Evolutionary conservation across 225 moss, liverwort and hornwort genomes (phyloP).

Genomic region (Bryum argenteum): DNA sequence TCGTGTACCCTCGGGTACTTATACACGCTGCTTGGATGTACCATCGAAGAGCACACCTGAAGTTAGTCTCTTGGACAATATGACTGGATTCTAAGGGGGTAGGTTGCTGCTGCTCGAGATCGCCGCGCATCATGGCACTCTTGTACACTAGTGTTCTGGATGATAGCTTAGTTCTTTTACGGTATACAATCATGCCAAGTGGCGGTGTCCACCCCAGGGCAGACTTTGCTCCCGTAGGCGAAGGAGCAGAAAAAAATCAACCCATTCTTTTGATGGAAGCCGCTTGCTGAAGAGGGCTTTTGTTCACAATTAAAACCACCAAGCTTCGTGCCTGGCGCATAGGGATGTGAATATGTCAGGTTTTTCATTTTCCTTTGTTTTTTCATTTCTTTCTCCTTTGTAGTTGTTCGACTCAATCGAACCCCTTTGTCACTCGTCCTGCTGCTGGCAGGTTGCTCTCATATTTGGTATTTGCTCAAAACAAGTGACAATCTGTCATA

Average conservation of each 20-base stretch:
- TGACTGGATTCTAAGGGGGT: background rate
- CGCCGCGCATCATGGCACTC: conserved; percentile 39
- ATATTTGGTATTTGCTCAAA: conserved; percentile 15
- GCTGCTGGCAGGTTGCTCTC: conserved; percentile 32
- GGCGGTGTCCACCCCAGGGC: conserved; percentile 40
- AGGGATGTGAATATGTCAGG: conserved; percentile 55
- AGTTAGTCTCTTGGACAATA: conserved; percentile 4
- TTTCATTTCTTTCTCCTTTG: conserved; percentile 6
- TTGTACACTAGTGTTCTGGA: conserved; percentile 55
- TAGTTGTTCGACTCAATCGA: conserved; percentile 23
- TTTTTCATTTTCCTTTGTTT: conserved; percentile 42
- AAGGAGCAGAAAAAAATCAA: conserved; percentile 42
- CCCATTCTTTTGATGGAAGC: conserved; percentile 61
- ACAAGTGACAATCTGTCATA: conserved; percentile 17
- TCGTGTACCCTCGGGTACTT: conserved; percentile 27
- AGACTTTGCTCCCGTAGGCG: conserved; percentile 39
- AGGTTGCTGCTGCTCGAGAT: conserved; percentile 31
- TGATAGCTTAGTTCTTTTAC: conserved; percentile 36
- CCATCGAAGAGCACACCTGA: conserved; percentile 18
- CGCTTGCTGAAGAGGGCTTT: conserved; percentile 41
- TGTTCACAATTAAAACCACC: conserved; percentile 51
- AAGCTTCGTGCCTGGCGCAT: conserved; percentile 32
- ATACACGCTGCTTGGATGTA: conserved; percentile 6
- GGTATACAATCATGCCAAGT: conserved; percentile 40
- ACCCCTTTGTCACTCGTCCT: conserved; percentile 22